phyloP scores from a whole-genome alignment of 495 filamentous ascomycete genomes.

The Talaromyces ruber region DNA sequence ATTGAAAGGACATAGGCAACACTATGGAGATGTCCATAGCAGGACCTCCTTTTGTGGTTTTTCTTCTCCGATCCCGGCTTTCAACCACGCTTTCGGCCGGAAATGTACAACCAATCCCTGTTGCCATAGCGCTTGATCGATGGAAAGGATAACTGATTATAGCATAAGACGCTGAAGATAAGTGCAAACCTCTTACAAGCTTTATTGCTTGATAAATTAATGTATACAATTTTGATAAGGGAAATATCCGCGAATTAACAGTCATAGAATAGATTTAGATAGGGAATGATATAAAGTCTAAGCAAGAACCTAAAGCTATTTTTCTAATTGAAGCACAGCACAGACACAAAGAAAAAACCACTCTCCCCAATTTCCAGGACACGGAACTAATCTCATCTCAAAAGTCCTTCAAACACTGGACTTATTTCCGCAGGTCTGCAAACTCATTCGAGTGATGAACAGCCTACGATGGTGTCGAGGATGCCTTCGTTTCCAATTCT shows the following conservation, averaged over 20 bases:
- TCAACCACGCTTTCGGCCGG: too few species aligned
- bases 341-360: not conserved
- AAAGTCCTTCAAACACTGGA: not conserved
- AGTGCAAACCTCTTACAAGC: not conserved
- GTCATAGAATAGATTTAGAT: not conserved
- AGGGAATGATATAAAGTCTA: not conserved
- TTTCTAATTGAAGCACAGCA: not conserved
- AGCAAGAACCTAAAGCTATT: not conserved
- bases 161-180: not conserved
- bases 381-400: not conserved
- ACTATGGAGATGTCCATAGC: too few species aligned
- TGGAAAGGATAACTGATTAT: not conserved
- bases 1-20: too few species aligned
- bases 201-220: not conserved
- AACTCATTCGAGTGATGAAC: not conserved
- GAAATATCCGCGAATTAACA: not conserved
- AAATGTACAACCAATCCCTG: too few species aligned
- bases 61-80: too few species aligned
- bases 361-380: not conserved
- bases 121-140: not conserved
- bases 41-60: too few species aligned
- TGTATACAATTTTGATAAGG: not conserved
- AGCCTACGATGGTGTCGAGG: not conserved
- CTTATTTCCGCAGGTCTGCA: not conserved
- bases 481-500: not conserved